Percentiles rank a stretch among this genome's conserved stretches.
phyloP scores from a whole-genome alignment of 306 rosid genomes.

The Glycine latifolia region DNA sequence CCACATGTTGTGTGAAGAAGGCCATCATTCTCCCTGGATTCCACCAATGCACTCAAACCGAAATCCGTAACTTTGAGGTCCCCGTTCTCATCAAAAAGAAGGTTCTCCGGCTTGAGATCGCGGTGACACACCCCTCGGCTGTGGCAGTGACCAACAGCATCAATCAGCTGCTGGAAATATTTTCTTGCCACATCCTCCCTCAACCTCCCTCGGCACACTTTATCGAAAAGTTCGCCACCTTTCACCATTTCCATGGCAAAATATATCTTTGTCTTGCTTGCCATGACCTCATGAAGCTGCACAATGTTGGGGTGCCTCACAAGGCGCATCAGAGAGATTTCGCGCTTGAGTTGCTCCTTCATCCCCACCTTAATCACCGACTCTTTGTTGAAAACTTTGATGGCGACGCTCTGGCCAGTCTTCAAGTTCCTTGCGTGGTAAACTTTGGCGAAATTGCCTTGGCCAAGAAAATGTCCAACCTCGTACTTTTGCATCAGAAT shows the following conservation, averaged over 20 bases:
- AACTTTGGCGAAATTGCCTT: constrained; percentile 71
- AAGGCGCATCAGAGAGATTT: constrained; percentile 61
- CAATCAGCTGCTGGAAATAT: too few relatives aligned
- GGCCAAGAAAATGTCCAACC: constrained; percentile 63
- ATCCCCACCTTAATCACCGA: constrained; percentile 54
- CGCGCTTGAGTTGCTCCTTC: constrained; percentile 70
- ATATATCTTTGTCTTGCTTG: constrained; percentile 72
- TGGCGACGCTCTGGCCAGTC: constrained; percentile 58
- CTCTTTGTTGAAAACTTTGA: constrained; percentile 65
- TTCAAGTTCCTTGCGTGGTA: constrained; percentile 59
- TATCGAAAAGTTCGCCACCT: too few relatives aligned
- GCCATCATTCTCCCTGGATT: too few relatives aligned
- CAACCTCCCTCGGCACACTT: too few relatives aligned
- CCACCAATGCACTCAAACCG: too few relatives aligned
- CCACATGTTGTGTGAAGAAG: too few relatives aligned
- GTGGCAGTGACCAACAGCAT: too few relatives aligned
- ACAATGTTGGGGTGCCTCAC: constrained; percentile 70
- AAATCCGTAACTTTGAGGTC: too few relatives aligned
- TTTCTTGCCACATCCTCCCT: too few relatives aligned
- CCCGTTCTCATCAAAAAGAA: too few relatives aligned
- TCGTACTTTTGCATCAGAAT: constrained; percentile 63
- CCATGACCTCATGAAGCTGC: constrained; percentile 72
- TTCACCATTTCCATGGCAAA: constrained; percentile 11
- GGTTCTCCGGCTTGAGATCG: too few relatives aligned
- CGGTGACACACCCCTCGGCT: too few relatives aligned